These are phyloP conservation scores for Gomphus bonarii DNA, from an alignment of 1,284 basidiomycete species.

Conservation along the genomic window DNA sequence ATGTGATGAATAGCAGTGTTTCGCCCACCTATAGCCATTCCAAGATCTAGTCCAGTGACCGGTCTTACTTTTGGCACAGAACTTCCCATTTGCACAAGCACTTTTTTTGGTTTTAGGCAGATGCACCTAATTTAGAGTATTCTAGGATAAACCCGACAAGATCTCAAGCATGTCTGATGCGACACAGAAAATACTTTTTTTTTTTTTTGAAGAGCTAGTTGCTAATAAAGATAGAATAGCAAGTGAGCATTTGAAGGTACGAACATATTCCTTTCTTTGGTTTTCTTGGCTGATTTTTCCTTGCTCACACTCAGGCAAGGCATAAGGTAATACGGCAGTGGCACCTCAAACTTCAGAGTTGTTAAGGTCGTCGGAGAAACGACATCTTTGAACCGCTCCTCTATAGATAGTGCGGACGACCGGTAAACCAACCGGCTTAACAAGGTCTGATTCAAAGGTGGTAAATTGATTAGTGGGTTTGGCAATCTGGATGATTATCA, in stretches of 20 bases:
- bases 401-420: slow-evolving; percentile 15
- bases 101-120: neutral
- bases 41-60: neutral
- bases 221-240: slow-evolving; percentile 35
- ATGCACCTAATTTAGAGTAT: neutral
- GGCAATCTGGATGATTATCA: slow-evolving; percentile 32
- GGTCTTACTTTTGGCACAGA: slow-evolving; percentile 1
- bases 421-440: slow-evolving; percentile 50
- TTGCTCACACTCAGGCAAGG: slow-evolving; percentile 40
- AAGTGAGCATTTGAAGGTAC: neutral
- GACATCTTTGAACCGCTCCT: neutral
- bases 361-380: neutral
- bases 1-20: neutral
- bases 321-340: slow-evolving; percentile 44
- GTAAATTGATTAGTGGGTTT: slow-evolving; percentile 25
- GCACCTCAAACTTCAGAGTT: slow-evolving; percentile 21
- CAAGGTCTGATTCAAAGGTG: slow-evolving; percentile 28
- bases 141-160: slow-evolving; percentile 30
- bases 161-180: slow-evolving; percentile 38
- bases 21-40: too few species aligned
- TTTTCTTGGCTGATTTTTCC: neutral
- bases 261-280: neutral
- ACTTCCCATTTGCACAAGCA: slow-evolving; percentile 1
- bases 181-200: slow-evolving; percentile 48
- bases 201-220: slow-evolving; percentile 57